Percentiles rank a stretch among this genome's conserved stretches.
These are phyloP conservation scores for Pistacia atlantica DNA, from an alignment of 345 rosid species.

Conservation along the genomic window DNA sequence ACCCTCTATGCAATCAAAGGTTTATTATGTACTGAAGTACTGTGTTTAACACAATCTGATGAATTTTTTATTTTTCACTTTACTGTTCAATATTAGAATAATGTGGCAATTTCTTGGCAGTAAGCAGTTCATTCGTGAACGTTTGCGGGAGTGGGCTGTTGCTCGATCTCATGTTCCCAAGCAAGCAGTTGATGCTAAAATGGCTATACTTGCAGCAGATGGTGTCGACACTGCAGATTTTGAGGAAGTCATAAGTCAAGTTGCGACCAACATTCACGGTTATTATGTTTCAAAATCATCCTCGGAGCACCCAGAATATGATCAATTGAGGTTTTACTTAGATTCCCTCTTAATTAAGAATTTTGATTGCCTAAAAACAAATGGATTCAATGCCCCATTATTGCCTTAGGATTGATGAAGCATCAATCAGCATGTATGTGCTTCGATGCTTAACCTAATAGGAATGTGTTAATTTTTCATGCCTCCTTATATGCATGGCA, in stretches of 20 bases:
- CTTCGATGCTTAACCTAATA: background rate
- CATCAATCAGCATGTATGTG: background rate
- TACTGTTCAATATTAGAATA: constrained; percentile 5
- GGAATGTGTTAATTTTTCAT: background rate
- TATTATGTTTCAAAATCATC: constrained; percentile 59
- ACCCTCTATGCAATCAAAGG: background rate
- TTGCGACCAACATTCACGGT: constrained; percentile 54
- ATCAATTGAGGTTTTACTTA: constrained; percentile 60
- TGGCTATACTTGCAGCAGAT: constrained; percentile 50
- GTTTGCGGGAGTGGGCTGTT: constrained; percentile 68
- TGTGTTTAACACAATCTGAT: background rate
- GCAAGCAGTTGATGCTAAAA: constrained; percentile 51
- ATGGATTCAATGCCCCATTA: background rate
- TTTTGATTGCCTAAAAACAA: background rate
- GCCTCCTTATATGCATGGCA: background rate
- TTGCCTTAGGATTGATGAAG: constrained; percentile 2
- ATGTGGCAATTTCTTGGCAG: constrained; percentile 42
- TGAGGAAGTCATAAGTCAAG: constrained; percentile 51
- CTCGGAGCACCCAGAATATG: constrained; percentile 62
- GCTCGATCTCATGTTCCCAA: constrained; percentile 62
- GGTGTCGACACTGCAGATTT: constrained; percentile 74
- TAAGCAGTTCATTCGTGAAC: constrained; percentile 58
- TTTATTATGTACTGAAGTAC: background rate
- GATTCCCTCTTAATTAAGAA: background rate
- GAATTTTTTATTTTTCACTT: background rate